Base-by-base conservation (phyloP, 257 asterid genomes). In the Petunia axillaris region DNA sequence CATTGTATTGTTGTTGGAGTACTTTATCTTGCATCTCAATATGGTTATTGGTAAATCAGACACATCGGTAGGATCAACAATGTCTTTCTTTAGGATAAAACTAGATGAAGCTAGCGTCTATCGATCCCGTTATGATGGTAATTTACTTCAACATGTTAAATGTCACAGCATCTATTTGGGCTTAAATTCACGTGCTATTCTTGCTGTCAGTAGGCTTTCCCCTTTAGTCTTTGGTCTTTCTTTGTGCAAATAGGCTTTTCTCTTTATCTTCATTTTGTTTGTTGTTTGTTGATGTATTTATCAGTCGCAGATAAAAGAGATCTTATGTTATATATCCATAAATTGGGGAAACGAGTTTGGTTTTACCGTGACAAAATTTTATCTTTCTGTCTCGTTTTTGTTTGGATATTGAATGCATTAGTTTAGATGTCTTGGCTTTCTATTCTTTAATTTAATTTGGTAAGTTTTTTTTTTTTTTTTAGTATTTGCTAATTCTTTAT, bases 51-150 rank as follows among this genome's bases (percentile, higher is more conserved):
- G 41, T 55, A 10, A 25, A 25, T 70, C 77, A 25, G 9, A 46
- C 10, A 71, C 43, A 71, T 5, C 3, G 25, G 48, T 25, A 15
- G 75, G n/a, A 71, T 71, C 58, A 70, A 16, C 60, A 15, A 7
- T 25, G 59, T 25, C 41, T 46, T 46, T 71, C 40, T 25, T 46
- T 70, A 46, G 76, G 58, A 44, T 46, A 70, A 16, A 44, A 16
- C 58, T 25, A 46, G 58, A 46, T 25, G 76, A 46, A 71, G 35
- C 25, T 67, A 67, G 60, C 11, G 5, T 48, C 43, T 25, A 6
- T 15, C 44, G 53, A 66, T 40, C 75, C 75, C 25, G n/a, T 46
- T 71, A 59, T 70, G 59, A 48, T 5, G 77, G 77, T 70, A 46
- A 25, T 70, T 4, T 46, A 70, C 43, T 48, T 70, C 25, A 46